These are phyloP conservation scores for Neofusicoccum laricinum DNA, from an alignment of 2,329 filamentous ascomycete genomes.

Conservation along the genomic window DNA sequence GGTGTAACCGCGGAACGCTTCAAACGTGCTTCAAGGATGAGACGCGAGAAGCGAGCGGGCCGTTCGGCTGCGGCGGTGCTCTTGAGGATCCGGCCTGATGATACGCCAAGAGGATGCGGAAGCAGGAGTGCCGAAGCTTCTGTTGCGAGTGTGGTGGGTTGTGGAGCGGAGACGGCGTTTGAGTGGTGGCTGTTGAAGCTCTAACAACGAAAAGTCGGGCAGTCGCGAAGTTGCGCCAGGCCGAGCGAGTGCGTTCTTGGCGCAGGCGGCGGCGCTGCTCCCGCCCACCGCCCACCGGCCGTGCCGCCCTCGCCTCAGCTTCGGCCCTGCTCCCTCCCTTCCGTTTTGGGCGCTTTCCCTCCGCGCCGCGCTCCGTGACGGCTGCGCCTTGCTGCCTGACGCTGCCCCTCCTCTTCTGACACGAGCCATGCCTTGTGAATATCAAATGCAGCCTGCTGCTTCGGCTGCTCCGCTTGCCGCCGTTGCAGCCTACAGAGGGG, in stretches of 20 bases:
- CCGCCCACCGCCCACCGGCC: too few relatives aligned
- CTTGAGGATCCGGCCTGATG: not conserved
- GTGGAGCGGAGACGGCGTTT: not conserved
- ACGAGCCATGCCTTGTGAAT: not conserved
- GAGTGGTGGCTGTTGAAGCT: not conserved
- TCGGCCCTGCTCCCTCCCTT: not conserved
- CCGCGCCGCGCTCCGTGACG: not conserved
- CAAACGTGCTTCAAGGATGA: constrained; percentile 16
- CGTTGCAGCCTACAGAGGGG: too few relatives aligned
- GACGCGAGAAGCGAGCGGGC: constrained; percentile 7
- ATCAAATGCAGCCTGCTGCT: not conserved
- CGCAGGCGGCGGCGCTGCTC: not conserved
- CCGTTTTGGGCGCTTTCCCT: not conserved
- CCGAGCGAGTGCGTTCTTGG: too few relatives aligned
- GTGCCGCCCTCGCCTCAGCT: not conserved
- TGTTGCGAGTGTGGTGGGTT: not conserved
- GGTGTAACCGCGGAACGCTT: constrained; percentile 14
- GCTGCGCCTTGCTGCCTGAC: not conserved
- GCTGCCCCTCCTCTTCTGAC: not conserved
- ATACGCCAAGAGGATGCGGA: constrained; percentile 2
- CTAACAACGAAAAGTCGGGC: constrained; percentile 10
- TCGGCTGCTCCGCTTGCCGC: not conserved
- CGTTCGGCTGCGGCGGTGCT: not conserved
- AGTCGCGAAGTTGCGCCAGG: constrained; percentile 12
- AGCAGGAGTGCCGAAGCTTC: not conserved